Conservation (phyloP, 805 yeast species). For the Cyberlindnera misumaiensis region DNA sequence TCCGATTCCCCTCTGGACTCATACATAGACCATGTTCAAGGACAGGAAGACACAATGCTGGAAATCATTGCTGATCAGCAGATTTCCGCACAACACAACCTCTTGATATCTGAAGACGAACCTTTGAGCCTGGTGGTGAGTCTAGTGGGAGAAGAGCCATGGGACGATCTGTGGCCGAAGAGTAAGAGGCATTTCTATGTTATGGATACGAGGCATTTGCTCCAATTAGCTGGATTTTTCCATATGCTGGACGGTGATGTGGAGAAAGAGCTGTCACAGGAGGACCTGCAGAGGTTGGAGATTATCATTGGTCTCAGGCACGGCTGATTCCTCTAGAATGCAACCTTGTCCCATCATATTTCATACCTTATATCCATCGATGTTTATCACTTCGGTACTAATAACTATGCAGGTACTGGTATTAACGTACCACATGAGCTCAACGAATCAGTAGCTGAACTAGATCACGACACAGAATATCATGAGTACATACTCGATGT, state of each 20-base stretch:
- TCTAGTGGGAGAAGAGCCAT: conserved; percentile 2
- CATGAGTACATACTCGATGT: too few species aligned
- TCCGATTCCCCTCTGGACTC: not conserved
- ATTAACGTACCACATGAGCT: too few species aligned
- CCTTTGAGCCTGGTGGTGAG: conserved; percentile 1
- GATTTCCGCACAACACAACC: not conserved
- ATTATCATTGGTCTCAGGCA: not conserved
- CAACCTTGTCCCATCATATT: too few species aligned
- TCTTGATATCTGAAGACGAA: not conserved
- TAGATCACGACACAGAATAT: too few species aligned
- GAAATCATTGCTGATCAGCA: not conserved
- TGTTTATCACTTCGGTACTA: too few species aligned
- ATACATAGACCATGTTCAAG: not conserved
- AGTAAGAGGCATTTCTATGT: not conserved
- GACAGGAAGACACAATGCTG: conserved; percentile 1
- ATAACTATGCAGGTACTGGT: too few species aligned
- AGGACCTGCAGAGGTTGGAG: not conserved
- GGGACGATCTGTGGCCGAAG: conserved; percentile 1
- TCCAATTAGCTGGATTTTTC: not conserved
- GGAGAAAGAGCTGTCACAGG: not conserved
- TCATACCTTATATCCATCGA: too few species aligned
- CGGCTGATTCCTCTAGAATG: too few species aligned
- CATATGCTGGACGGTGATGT: conserved; percentile 1
- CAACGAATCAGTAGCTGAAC: too few species aligned
- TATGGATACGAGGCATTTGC: not conserved